Percentiles rank a stretch among this genome's conserved stretches.
These are phyloP conservation scores for Gentiana macrophylla DNA, from an alignment of 257 asterid species.

Conservation along the genomic window DNA sequence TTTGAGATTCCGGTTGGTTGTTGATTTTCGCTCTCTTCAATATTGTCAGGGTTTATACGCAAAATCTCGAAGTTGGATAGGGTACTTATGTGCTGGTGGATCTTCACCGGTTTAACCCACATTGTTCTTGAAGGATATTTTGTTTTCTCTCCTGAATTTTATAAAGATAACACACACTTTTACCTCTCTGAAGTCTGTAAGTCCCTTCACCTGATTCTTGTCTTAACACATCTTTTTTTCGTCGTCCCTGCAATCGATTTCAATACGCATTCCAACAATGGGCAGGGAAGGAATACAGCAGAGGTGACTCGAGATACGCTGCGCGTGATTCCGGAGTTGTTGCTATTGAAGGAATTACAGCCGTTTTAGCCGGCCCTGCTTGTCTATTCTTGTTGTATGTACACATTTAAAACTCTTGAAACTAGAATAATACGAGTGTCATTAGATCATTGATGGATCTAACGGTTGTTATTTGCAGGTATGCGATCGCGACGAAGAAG, in stretches of 20 bases:
- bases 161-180: constrained; percentile 46
- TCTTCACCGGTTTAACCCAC: constrained; percentile 88
- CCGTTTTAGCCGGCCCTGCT: constrained; percentile 77
- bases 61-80: constrained; percentile 64
- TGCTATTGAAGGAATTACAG: constrained; percentile 77
- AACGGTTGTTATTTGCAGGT: constrained; percentile 32
- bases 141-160: constrained; percentile 70
- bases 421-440: neutral
- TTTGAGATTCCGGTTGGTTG: neutral
- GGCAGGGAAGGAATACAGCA: constrained; percentile 97
- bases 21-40: neutral
- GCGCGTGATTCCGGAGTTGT: constrained; percentile 61
- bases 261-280: constrained; percentile 7
- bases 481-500: constrained; percentile 70
- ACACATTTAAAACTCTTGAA: neutral
- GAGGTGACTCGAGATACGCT: constrained; percentile 91
- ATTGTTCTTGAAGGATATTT: constrained; percentile 78
- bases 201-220: constrained; percentile 17
- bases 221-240: neutral
- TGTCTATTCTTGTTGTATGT: constrained; percentile 70
- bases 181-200: constrained; percentile 94
- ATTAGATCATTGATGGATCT: neutral
- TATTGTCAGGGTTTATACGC: constrained; percentile 40
- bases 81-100: constrained; percentile 93
- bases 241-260: neutral